Base-by-base conservation (phyloP, 495 filamentous ascomycete genomes). In the Hypoxylon cercidicola region DNA sequence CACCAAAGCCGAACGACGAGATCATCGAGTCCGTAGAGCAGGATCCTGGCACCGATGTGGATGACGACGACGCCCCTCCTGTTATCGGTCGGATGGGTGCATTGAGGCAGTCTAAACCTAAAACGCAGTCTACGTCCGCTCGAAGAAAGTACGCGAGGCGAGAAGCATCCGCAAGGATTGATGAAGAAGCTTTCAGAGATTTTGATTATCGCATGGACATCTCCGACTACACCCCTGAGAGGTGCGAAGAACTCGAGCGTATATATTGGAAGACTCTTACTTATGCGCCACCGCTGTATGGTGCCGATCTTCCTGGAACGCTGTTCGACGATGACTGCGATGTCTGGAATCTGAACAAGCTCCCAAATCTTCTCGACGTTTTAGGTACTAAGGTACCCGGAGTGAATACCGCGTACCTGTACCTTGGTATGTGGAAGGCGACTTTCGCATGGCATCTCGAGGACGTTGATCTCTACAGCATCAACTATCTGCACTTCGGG, bases 391-490 rank as follows among this genome's bases (percentile, higher is more conserved):
- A 97, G 63, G 90, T 99, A 0, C 95, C 95, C 11, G 95, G 95
- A 59, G 95, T 99, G 61, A 99, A 99, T 71, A 98, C 96, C 3
- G 94, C 95, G n/a, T 99, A 99, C 74, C 83, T 99, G 10, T 99
- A 99, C 64, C 81, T 98, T 41, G 95, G 95, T 16, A 98, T 98
- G 96, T 99, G 95, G 95, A 99, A 97, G 72, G 95, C 95, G 16
- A 97, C 95, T 1, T 99, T 99, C 73, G 94, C 95, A 9, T 99
- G 95, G 95, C 95, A 99, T 85, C 79, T 99, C 37, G 95, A 99
- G 72, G 95, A 99, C 78, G 93, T 99, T 53, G 95, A 99, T 78
- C 85, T 99, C 1, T 98, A 98, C 84, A 97, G 93, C 78, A 99
- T 99, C 82, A 99, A 99, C 79, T 99, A 97, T 75, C 93, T 99